Evolutionary conservation across 2,329 filamentous ascomycete species (phyloP).

Genomic region (Pseudonectria buxi): DNA sequence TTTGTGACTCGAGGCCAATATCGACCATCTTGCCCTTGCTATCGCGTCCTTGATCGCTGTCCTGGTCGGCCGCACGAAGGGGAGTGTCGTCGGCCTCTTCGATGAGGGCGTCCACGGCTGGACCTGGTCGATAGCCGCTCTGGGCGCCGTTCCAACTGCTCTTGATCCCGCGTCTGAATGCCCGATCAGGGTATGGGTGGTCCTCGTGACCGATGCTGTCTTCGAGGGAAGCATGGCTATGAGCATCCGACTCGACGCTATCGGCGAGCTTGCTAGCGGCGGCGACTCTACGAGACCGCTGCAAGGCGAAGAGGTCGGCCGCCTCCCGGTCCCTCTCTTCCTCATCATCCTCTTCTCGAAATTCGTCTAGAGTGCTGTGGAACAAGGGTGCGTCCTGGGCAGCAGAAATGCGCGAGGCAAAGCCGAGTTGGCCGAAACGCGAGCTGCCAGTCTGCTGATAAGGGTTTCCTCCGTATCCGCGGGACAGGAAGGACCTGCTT

Average conservation of each 20-base stretch:
- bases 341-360: constrained; percentile 88
- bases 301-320: constrained; percentile 88
- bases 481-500: constrained; percentile 37
- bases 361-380: constrained; percentile 83
- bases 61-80: constrained; percentile 25
- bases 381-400: constrained; percentile 85
- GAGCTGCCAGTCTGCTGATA: constrained; percentile 75
- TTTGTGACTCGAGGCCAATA: constrained; percentile 68
- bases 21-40: constrained; percentile 71
- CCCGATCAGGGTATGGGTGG: constrained; percentile 39
- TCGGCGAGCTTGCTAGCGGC: constrained; percentile 77
- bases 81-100: constrained; percentile 38
- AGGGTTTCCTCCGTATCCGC: constrained; percentile 59
- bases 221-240: constrained; percentile 32
- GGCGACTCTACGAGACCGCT: constrained; percentile 83
- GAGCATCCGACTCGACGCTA: constrained; percentile 68
- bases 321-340: constrained; percentile 85
- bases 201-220: constrained; percentile 24
- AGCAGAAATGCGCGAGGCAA: constrained; percentile 67
- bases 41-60: constrained; percentile 23
- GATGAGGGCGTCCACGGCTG: constrained; percentile 26
- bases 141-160: constrained; percentile 58
- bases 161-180: constrained; percentile 47
- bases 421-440: constrained; percentile 65
- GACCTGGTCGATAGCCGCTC: constrained; percentile 28